These are phyloP conservation scores for Avena atlantica DNA, from an alignment of 176 grass and related monocot genomes.

Conservation along the genomic window DNA sequence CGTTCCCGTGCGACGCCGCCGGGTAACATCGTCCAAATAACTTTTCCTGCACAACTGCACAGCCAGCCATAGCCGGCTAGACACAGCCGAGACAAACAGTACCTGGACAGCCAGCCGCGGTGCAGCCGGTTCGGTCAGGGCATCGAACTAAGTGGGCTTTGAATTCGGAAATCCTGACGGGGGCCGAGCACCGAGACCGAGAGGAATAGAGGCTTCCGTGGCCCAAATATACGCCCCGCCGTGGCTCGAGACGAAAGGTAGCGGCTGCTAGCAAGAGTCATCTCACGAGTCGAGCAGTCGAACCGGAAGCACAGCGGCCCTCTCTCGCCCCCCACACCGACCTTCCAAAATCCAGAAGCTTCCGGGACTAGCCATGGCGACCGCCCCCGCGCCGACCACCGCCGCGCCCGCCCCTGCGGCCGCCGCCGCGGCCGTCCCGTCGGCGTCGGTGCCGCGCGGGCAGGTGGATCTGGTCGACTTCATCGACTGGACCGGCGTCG, in stretches of 20 bases:
- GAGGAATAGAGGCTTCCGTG: no score
- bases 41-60: no score
- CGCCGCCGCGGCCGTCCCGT: slow-evolving; percentile 8
- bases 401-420: neutral
- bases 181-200: neutral
- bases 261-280: neutral
- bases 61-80: no score
- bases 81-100: no score
- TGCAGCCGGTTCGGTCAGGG: neutral
- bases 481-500: slow-evolving; percentile 96
- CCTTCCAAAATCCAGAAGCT: slow-evolving; percentile 50
- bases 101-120: neutral
- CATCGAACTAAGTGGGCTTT: neutral
- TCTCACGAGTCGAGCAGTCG: slow-evolving; percentile 8
- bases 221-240: no score
- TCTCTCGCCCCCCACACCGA: neutral
- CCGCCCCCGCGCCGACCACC: slow-evolving; percentile 25
- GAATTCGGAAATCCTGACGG: neutral
- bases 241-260: neutral
- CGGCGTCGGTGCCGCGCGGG: slow-evolving; percentile 44
- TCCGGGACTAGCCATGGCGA: slow-evolving; percentile 48
- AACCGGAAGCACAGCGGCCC: neutral
- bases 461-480: slow-evolving; percentile 99
- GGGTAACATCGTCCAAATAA: no score
- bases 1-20: no score